Evolutionary conservation across 768 basidiomycete genomes (phyloP), one percentile per base, ranked within the genome.

Genomic region (Infundibulicybe gibba): DNA sequence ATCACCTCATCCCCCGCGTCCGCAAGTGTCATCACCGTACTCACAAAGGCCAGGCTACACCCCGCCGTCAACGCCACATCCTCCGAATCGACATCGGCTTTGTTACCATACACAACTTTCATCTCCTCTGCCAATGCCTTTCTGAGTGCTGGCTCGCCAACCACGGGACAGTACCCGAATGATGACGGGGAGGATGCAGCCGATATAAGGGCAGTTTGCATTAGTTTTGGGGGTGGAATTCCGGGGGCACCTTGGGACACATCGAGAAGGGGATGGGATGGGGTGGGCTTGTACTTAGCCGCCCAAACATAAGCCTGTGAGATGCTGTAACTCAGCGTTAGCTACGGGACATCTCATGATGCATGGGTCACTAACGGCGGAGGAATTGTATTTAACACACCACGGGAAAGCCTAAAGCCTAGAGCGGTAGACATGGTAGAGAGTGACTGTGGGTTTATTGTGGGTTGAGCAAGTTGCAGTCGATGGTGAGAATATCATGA

Each of bases 171-270:
- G 50, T 91, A 91, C 3, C 79, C 75, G 38, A 77, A 77, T 31
- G 68, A 72, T 4, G 43, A 39, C 0, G 72, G 70, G 35, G 72
- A 72, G 6, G 72, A 62, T 0, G 77, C 63, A 0, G 77, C 71
- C 8, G 57, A 56, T 0, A 66, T 70, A 1, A 91, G 59, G 1
- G 78, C 74, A 0, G 71, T 56, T 31, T 81, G 72, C 8, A 90
- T 63, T 1, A 57, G 42, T 2, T 65, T 57, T 2, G 83, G 78
- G 0, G 90, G 90, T 0, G 83, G 78, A 0, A 67, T 69, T 5
- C 83, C 82, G 0, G 90, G 90, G 0, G 82, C 80, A 34, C 90
- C 85, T 62, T 90, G 87, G 1, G 84, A 83, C 71, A 90, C 81
- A 54, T 72, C 84, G 59, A 90, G 71, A 2, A 90, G 64, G 0